Conservation (phyloP, 495 filamentous ascomycete genomes). For the Podospora pseudoanserina region DNA sequence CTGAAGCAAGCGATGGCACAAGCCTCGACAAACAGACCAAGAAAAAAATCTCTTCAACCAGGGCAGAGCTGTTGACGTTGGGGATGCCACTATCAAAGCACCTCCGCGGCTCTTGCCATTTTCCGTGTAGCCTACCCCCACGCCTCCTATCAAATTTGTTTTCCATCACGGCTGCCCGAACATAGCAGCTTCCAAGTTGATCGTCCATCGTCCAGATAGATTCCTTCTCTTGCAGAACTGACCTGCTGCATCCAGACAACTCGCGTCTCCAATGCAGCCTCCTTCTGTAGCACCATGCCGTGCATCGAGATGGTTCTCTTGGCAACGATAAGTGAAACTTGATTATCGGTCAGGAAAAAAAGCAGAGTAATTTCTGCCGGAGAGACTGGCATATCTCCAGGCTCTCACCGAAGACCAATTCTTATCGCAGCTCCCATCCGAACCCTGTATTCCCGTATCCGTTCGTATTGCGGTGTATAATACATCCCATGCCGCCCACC, state of each 20-base stretch:
- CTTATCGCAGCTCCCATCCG: slow-evolving; percentile 4
- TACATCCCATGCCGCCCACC: not conserved
- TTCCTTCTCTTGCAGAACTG: not conserved
- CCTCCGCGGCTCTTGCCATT: too few relatives aligned
- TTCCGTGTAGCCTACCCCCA: not conserved
- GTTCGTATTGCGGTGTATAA: not conserved
- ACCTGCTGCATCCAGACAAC: not conserved
- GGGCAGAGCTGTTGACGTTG: not conserved
- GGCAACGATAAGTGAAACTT: not conserved
- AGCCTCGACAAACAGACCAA: not conserved
- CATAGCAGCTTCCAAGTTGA: not conserved
- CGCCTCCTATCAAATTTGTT: not conserved
- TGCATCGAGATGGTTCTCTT: not conserved
- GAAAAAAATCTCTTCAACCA: not conserved
- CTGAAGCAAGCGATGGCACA: not conserved
- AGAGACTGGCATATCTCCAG: not conserved
- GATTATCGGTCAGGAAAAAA: not conserved
- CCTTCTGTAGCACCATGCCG: not conserved
- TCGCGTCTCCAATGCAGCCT: not conserved
- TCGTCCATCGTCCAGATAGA: not conserved
- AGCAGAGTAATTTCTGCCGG: not conserved
- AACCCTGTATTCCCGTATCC: slow-evolving; percentile 3
- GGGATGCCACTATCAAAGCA: not conserved
- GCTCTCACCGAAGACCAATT: not conserved
- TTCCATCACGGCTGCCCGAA: not conserved